Conservation (phyloP, 305 asterid genomes). For the Fraxinus dipetala region DNA sequence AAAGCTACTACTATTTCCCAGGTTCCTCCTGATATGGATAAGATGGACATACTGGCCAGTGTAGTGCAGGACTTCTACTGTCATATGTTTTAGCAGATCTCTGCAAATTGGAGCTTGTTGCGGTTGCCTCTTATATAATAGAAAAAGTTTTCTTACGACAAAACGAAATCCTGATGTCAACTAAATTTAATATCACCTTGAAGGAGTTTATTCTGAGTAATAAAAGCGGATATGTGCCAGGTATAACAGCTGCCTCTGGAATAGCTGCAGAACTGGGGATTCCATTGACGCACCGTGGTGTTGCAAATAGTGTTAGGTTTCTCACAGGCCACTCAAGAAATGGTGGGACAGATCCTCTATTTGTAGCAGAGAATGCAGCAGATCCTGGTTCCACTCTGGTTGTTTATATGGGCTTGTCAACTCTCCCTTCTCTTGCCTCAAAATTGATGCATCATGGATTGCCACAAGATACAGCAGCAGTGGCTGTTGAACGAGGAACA, state of each 20-base stretch:
- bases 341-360: constrained; percentile 88
- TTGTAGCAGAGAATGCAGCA: constrained; percentile 79
- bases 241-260: constrained; percentile 96
- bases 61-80: background rate
- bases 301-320: constrained; percentile 80
- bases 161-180: background rate
- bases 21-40: background rate
- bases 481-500: constrained; percentile 90
- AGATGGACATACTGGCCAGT: background rate
- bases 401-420: constrained; percentile 89
- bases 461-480: constrained; percentile 83
- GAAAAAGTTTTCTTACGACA: background rate
- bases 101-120: background rate
- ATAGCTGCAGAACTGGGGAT: constrained; percentile 93
- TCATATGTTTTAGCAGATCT: background rate
- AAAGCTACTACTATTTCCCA: background rate
- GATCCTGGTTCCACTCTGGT: constrained; percentile 85
- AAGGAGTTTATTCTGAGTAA: background rate
- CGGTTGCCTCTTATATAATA: background rate
- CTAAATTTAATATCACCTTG: background rate
- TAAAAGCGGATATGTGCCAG: constrained; percentile 37
- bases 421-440: constrained; percentile 80
- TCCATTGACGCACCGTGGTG: constrained; percentile 93
- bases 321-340: constrained; percentile 91
- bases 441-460: constrained; percentile 68